These are phyloP conservation scores for Gynostemma pentaphyllum DNA, from an alignment of 306 rosid species.

Conservation along the genomic window DNA sequence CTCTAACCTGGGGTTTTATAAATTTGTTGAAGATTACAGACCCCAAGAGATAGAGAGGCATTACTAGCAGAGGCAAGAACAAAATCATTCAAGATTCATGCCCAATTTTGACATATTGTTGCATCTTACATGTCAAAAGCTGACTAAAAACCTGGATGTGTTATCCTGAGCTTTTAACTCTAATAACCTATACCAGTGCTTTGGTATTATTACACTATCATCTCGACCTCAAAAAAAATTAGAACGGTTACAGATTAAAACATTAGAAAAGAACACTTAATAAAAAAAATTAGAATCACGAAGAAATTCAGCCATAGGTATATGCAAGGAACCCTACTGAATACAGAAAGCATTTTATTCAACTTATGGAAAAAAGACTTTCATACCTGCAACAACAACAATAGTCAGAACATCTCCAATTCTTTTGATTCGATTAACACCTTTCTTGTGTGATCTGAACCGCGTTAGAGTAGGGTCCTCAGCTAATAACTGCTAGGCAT, in stretches of 20 bases:
- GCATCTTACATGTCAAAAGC: background rate
- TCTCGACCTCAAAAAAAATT: background rate
- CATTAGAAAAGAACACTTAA: background rate
- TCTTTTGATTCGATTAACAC: slow-evolving; percentile 36
- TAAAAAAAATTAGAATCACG: background rate
- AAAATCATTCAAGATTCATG: background rate
- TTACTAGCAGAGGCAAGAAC: background rate
- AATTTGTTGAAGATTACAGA: background rate
- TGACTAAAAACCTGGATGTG: no score
- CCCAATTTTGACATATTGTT: background rate
- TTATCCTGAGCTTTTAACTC: no score
- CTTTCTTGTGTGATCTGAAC: slow-evolving; percentile 72
- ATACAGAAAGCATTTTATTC: background rate
- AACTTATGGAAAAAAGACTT: background rate
- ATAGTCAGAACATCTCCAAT: slow-evolving; percentile 63
- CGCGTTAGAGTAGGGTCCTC: slow-evolving; percentile 54
- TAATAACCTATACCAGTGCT: background rate
- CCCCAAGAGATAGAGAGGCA: background rate
- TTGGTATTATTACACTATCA: background rate
- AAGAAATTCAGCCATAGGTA: background rate
- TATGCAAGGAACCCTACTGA: background rate
- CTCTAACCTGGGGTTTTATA: background rate
- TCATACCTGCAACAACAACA: slow-evolving; percentile 53
- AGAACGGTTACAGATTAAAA: background rate
- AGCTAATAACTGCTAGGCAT: slow-evolving; percentile 64